These are phyloP conservation scores for Candida ovalis DNA, from an alignment of 805 yeast species.

Conservation along the genomic window DNA sequence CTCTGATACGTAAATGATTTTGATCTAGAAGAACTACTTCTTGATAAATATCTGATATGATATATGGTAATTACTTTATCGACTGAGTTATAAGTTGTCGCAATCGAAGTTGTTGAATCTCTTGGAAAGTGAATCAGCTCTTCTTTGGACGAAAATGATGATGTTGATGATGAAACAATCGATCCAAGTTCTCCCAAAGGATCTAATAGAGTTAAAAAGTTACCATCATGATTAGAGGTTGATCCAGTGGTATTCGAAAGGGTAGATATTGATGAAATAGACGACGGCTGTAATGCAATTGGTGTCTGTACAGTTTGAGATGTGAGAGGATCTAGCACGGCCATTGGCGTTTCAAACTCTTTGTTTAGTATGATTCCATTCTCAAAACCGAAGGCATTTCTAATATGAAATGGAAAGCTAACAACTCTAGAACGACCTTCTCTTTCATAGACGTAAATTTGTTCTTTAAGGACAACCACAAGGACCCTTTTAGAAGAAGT, in stretches of 20 bases:
- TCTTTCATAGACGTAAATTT: conserved; percentile 57
- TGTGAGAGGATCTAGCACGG: conserved; percentile 2
- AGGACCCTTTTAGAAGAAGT: conserved; percentile 34
- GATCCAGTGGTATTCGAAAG: conserved; percentile 13
- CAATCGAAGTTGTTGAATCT: conserved; percentile 37
- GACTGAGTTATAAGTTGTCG: conserved; percentile 51
- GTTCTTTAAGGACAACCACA: conserved; percentile 57
- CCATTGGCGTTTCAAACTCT: conserved; percentile 17
- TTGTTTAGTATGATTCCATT: conserved; percentile 53
- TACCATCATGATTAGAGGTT: conserved; percentile 20
- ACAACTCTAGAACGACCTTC: conserved; percentile 58
- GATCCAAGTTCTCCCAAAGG: conserved; percentile 73
- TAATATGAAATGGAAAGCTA: conserved; percentile 66
- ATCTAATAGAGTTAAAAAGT: conserved; percentile 66
- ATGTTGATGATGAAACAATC: conserved; percentile 65
- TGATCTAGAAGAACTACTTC: conserved; percentile 15
- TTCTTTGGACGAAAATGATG: conserved; percentile 58
- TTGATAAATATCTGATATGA: conserved; percentile 45
- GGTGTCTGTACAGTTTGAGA: conserved; percentile 5
- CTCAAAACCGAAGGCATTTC: conserved; percentile 58
- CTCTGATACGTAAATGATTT: conserved; percentile 15
- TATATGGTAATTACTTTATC: conserved; percentile 49
- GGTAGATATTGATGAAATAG: conserved; percentile 14
- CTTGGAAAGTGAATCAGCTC: conserved; percentile 53
- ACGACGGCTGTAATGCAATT: conserved; percentile 5